These are phyloP conservation scores for Yamadazyma ubonensis DNA, from an alignment of 805 yeast genomes.

Conservation along the genomic window DNA sequence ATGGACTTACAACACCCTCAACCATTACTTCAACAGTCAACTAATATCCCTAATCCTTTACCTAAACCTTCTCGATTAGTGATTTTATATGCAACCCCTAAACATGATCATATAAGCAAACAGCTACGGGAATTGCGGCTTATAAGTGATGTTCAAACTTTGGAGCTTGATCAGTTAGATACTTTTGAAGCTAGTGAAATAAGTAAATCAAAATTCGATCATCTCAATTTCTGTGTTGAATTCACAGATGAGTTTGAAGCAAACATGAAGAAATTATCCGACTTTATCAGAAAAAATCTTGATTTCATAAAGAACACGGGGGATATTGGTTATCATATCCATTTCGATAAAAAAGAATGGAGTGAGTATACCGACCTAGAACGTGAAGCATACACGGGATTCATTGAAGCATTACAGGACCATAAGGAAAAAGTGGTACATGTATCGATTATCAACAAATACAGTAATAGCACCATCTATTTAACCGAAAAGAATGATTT, in stretches of 20 bases:
- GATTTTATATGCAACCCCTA: slow-evolving; percentile 27
- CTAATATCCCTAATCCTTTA: neutral
- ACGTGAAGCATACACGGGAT: slow-evolving; percentile 23
- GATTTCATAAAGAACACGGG: slow-evolving; percentile 16
- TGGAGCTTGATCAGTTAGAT: slow-evolving; percentile 21
- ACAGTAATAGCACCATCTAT: slow-evolving; percentile 32
- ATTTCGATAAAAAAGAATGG: slow-evolving; percentile 35
- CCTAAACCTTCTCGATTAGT: slow-evolving; percentile 15
- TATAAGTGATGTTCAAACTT: slow-evolving; percentile 16
- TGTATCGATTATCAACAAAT: slow-evolving; percentile 39
- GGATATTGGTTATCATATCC: slow-evolving; percentile 35
- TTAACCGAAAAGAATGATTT: slow-evolving; percentile 35
- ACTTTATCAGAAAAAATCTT: slow-evolving; percentile 21
- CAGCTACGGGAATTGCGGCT: slow-evolving; percentile 25
- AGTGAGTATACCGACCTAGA: slow-evolving; percentile 25
- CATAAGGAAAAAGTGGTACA: slow-evolving; percentile 33
- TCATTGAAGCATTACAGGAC: slow-evolving; percentile 22
- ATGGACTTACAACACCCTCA: too few species aligned
- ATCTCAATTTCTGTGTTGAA: slow-evolving; percentile 31
- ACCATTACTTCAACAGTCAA: slow-evolving; percentile 1
- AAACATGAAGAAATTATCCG: slow-evolving; percentile 21
- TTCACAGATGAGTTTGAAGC: slow-evolving; percentile 29
- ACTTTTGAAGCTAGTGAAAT: neutral
- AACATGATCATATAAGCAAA: slow-evolving; percentile 25
- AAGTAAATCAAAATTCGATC: slow-evolving; percentile 14